Conservation (phyloP, 768 basidiomycete genomes). For the Coprinellus micaceus region DNA sequence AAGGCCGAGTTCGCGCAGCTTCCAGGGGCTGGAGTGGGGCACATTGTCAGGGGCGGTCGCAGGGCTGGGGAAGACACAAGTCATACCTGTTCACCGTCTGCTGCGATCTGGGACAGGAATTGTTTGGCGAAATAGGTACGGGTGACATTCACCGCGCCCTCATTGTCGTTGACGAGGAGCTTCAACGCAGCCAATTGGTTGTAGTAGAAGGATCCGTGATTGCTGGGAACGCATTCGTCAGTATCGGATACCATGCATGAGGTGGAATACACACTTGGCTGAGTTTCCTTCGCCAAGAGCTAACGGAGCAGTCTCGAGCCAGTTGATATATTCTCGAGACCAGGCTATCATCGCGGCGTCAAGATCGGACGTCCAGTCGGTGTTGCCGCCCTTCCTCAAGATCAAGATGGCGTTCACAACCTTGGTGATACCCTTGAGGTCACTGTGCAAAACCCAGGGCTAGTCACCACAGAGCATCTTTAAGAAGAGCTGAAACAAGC, state of each 20-base stretch:
- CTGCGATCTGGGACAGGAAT: slow-evolving; percentile 51
- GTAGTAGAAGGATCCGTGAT: slow-evolving; percentile 64
- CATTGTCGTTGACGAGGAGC: slow-evolving; percentile 46
- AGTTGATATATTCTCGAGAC: slow-evolving; percentile 48
- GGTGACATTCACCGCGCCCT: slow-evolving; percentile 45
- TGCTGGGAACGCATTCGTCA: slow-evolving; percentile 33
- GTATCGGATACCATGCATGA: not conserved
- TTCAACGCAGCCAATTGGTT: slow-evolving; percentile 58
- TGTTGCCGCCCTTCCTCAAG: slow-evolving; percentile 44
- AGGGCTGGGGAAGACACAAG: not conserved
- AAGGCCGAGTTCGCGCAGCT: slow-evolving; percentile 56
- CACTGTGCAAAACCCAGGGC: slow-evolving; percentile 29
- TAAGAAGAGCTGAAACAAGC: slow-evolving; percentile 14
- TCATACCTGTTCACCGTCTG: slow-evolving; percentile 54
- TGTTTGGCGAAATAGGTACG: slow-evolving; percentile 47
- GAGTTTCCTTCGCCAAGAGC: slow-evolving; percentile 44
- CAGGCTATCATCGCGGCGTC: slow-evolving; percentile 49
- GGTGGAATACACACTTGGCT: slow-evolving; percentile 41
- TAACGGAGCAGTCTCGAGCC: slow-evolving; percentile 49
- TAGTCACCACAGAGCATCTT: not conserved
- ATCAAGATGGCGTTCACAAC: slow-evolving; percentile 50
- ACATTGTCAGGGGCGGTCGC: not conserved
- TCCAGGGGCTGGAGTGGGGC: slow-evolving; percentile 48
- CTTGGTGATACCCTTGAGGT: slow-evolving; percentile 58
- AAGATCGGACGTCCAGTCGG: slow-evolving; percentile 52